These are phyloP conservation scores for Amphicarpaea edgeworthii DNA, from an alignment of 306 rosid species.

Conservation along the genomic window DNA sequence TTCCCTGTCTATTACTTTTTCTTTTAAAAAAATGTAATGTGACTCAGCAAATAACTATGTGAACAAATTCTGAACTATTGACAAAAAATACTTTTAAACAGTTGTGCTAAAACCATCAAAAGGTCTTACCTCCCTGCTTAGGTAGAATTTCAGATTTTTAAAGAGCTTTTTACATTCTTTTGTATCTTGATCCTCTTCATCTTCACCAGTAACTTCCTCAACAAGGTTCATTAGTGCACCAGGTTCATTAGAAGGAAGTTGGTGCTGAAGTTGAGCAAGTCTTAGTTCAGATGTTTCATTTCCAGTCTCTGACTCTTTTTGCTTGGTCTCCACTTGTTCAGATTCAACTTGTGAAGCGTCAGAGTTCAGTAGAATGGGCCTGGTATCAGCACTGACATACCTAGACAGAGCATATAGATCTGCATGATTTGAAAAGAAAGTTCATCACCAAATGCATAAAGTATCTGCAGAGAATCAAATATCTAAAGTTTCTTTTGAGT, in stretches of 20 bases:
- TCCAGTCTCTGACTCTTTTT: constrained; percentile 44
- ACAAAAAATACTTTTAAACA: not conserved
- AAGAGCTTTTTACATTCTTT: constrained; percentile 77
- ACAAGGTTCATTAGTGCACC: constrained; percentile 88
- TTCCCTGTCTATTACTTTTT: no score
- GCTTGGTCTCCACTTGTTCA: constrained; percentile 53
- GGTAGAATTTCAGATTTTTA: constrained; percentile 77
- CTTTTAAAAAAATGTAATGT: no score
- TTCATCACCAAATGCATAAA: not conserved
- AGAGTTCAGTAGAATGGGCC: constrained; percentile 52
- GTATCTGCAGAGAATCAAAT: not conserved
- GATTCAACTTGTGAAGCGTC: constrained; percentile 58
- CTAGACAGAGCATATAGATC: constrained; percentile 87
- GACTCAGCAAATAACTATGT: not conserved
- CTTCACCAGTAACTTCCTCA: constrained; percentile 65
- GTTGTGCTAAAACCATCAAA: not conserved
- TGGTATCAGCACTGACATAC: constrained; percentile 60
- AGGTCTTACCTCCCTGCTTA: constrained; percentile 86
- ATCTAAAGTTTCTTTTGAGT: not conserved
- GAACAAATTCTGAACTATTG: constrained; percentile 2
- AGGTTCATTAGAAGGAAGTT: constrained; percentile 88
- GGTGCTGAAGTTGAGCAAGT: constrained; percentile 95
- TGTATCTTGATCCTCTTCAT: constrained; percentile 83
- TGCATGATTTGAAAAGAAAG: constrained; percentile 47
- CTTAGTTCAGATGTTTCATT: constrained; percentile 75